Conservation (phyloP, 257 asterid species). For the Datura wrightii region DNA sequence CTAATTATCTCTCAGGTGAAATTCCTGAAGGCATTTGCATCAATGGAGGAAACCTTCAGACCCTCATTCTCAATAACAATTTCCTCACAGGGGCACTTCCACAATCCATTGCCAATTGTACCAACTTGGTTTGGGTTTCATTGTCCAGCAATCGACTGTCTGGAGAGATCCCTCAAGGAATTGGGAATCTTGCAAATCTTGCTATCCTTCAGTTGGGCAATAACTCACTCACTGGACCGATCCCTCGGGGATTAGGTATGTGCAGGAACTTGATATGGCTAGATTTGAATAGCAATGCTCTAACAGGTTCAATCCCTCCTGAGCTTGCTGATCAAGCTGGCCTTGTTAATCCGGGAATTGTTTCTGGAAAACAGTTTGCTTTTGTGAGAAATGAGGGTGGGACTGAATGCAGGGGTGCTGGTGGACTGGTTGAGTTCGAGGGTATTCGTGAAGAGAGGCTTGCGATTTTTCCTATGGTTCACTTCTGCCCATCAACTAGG, state of each 20-base stretch:
- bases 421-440: slow-evolving; percentile 86
- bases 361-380: slow-evolving; percentile 84
- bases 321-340: slow-evolving; percentile 77
- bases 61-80: slow-evolving; percentile 85
- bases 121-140: slow-evolving; percentile 84
- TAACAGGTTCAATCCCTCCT: slow-evolving; percentile 63
- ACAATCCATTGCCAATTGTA: slow-evolving; percentile 75
- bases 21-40: slow-evolving; percentile 83
- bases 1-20: slow-evolving; percentile 72
- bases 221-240: slow-evolving; percentile 66
- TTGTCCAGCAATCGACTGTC: slow-evolving; percentile 75
- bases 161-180: slow-evolving; percentile 70
- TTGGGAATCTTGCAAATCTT: slow-evolving; percentile 71
- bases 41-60: slow-evolving; percentile 87
- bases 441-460: slow-evolving; percentile 76
- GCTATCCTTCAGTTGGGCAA: slow-evolving; percentile 93
- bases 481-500: slow-evolving; percentile 79
- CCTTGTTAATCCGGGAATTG: slow-evolving; percentile 65
- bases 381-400: slow-evolving; percentile 96
- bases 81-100: slow-evolving; percentile 69
- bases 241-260: slow-evolving; percentile 65
- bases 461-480: slow-evolving; percentile 69
- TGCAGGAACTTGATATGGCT: slow-evolving; percentile 87
- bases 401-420: slow-evolving; percentile 85
- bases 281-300: slow-evolving; percentile 84